A percentile compares a stretch with the other conserved stretches of the same genome.
Evolutionary conservation across 2,329 filamentous ascomycete genomes (phyloP).

Genomic region (Aspergillus costaricaensis): DNA sequence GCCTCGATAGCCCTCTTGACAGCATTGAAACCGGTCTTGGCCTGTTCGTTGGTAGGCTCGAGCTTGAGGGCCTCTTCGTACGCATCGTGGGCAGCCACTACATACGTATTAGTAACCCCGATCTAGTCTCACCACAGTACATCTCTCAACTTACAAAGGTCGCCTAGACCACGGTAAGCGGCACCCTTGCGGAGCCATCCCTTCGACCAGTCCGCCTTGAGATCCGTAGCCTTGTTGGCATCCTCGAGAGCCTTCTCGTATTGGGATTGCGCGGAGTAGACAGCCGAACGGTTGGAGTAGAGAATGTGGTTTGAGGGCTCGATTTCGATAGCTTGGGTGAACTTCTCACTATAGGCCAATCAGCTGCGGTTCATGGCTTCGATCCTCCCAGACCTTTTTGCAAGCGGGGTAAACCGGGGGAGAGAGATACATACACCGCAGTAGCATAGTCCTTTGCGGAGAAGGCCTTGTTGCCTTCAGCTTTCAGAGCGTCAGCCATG

Average conservation of each 20-base stretch:
- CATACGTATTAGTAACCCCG: conserved; percentile 18
- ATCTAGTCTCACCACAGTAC: background rate
- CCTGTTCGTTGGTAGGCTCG: conserved; percentile 86
- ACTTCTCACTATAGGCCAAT: conserved; percentile 70
- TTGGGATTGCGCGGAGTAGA: conserved; percentile 84
- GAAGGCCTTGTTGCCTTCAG: conserved; percentile 98
- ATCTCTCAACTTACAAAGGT: conserved; percentile 61
- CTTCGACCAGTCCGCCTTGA: conserved; percentile 98
- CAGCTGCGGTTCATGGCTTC: conserved; percentile 2
- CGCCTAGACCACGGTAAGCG: conserved; percentile 82
- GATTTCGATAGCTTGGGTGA: conserved; percentile 86
- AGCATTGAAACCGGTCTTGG: conserved; percentile 81
- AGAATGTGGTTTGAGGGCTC: conserved; percentile 93
- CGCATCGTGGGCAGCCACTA: conserved; percentile 78
- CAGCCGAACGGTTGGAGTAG: conserved; percentile 92
- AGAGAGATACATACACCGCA: conserved; percentile 75
- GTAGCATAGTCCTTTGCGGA: conserved; percentile 95
- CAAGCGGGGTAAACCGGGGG: conserved; percentile 26
- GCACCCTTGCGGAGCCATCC: conserved; percentile 93
- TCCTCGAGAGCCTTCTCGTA: conserved; percentile 83
- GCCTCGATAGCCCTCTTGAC: conserved; percentile 86
- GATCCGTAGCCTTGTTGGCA: conserved; percentile 86
- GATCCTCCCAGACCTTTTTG: background rate
- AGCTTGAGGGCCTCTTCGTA: conserved; percentile 94
- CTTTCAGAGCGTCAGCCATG: conserved; percentile 84